These are phyloP conservation scores for Diaporthe australafricana DNA, from an alignment of 2,329 filamentous ascomycete species.

Conservation along the genomic window DNA sequence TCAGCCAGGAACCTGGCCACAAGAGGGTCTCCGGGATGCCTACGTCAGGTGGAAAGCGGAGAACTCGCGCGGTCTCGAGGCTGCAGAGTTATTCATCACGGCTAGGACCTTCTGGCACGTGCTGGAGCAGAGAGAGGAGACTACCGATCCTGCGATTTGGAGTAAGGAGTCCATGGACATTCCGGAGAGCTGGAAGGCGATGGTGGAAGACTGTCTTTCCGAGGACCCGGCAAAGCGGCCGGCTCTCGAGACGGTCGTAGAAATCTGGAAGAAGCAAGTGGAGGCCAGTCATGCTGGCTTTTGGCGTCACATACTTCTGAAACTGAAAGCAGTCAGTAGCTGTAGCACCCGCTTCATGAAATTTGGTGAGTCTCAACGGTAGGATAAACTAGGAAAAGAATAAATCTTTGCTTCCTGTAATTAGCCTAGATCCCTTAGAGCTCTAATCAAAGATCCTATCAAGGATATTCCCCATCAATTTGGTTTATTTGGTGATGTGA, in stretches of 20 bases:
- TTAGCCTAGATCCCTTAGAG: too few relatives aligned
- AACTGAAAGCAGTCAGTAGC: too few relatives aligned
- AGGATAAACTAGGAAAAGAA: too few relatives aligned
- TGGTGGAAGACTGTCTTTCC: not conserved
- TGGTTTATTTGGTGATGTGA: too few relatives aligned
- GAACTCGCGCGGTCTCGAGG: not conserved
- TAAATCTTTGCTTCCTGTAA: too few relatives aligned
- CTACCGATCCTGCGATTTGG: not conserved
- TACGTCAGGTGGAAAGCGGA: not conserved
- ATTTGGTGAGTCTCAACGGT: too few relatives aligned
- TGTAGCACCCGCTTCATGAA: too few relatives aligned
- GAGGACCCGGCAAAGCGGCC: not conserved
- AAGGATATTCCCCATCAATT: too few relatives aligned
- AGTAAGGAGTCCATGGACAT: not conserved
- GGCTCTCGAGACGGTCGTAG: not conserved
- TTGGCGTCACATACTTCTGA: too few relatives aligned
- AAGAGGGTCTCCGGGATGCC: not conserved
- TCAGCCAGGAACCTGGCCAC: not conserved
- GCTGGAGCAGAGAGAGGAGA: not conserved
- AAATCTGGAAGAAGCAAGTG: slow-evolving; percentile 3
- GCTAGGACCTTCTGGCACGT: not conserved
- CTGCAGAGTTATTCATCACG: not conserved
- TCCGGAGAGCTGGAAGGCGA: not conserved
- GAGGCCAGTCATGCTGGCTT: not conserved
- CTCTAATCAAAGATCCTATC: not conserved